Evolutionary conservation across 2,329 filamentous ascomycete genomes (phyloP).

Genomic region (Aureobasidium sp.): DNA sequence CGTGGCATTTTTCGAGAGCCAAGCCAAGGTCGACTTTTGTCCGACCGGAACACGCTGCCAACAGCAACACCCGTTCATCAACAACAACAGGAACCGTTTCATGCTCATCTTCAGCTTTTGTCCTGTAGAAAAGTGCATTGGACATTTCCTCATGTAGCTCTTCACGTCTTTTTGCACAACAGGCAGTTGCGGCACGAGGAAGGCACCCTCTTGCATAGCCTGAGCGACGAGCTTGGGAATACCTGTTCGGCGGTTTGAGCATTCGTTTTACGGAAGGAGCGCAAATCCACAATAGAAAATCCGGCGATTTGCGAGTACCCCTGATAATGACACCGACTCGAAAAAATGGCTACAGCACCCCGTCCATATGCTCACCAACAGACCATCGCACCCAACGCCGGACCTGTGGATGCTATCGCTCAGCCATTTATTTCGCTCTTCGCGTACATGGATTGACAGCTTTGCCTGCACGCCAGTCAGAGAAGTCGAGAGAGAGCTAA

Average conservation of each 20-base stretch:
- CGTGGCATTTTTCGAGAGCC: conserved; percentile 8
- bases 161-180: not conserved
- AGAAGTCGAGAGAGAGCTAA: not conserved
- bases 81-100: not conserved
- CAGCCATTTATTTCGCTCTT: not conserved
- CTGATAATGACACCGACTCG: not conserved
- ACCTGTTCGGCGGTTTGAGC: not conserved
- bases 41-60: not conserved
- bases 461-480: not conserved
- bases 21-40: not conserved
- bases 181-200: not conserved
- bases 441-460: not conserved
- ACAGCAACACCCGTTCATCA: not conserved
- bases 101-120: no score
- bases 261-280: not conserved
- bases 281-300: not conserved
- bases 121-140: not conserved
- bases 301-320: not conserved
- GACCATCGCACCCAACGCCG: not conserved
- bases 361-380: not conserved
- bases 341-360: not conserved
- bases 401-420: not conserved
- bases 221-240: not conserved
- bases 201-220: not conserved
- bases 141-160: not conserved